These are phyloP conservation scores for Grigorovia humatica DNA, from an alignment of 805 yeast genomes.

Conservation along the genomic window DNA sequence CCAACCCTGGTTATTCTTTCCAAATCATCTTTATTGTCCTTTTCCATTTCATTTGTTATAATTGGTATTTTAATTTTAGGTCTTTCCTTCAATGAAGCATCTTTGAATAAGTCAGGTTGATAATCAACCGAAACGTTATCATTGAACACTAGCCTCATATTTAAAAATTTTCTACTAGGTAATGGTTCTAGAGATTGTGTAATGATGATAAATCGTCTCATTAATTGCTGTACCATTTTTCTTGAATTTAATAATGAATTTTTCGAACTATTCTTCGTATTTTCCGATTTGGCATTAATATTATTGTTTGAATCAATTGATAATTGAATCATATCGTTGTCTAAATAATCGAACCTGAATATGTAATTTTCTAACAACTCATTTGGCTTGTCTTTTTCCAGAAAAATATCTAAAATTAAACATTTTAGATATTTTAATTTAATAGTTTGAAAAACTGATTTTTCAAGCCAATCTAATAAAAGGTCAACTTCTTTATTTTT, in stretches of 20 bases:
- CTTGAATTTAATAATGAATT: constrained; percentile 31
- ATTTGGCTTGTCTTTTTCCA: constrained; percentile 34
- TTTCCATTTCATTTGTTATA: neutral
- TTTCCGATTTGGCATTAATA: constrained; percentile 19
- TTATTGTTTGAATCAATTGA: constrained; percentile 23
- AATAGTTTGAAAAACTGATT: constrained; percentile 38
- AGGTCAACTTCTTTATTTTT: constrained; percentile 37
- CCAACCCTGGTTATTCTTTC: constrained; percentile 23
- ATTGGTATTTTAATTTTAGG: constrained; percentile 28
- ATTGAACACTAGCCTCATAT: constrained; percentile 41
- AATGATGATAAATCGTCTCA: constrained; percentile 41
- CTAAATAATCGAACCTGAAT: constrained; percentile 37
- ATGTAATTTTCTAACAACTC: constrained; percentile 41
- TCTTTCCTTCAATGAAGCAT: constrained; percentile 30
- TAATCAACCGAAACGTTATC: constrained; percentile 37
- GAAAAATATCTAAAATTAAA: constrained; percentile 36
- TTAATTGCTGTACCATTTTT: constrained; percentile 37
- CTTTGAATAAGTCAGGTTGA: constrained; percentile 40
- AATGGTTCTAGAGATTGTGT: constrained; percentile 46
- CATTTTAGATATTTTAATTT: constrained; percentile 34
- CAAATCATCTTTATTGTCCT: neutral
- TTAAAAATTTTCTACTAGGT: constrained; percentile 37
- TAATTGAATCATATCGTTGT: constrained; percentile 17
- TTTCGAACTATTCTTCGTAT: constrained; percentile 9
- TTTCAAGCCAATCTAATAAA: constrained; percentile 45